Base-by-base conservation (phyloP, 106 monocot genomes). In the Dioscorea zingiberensis region DNA sequence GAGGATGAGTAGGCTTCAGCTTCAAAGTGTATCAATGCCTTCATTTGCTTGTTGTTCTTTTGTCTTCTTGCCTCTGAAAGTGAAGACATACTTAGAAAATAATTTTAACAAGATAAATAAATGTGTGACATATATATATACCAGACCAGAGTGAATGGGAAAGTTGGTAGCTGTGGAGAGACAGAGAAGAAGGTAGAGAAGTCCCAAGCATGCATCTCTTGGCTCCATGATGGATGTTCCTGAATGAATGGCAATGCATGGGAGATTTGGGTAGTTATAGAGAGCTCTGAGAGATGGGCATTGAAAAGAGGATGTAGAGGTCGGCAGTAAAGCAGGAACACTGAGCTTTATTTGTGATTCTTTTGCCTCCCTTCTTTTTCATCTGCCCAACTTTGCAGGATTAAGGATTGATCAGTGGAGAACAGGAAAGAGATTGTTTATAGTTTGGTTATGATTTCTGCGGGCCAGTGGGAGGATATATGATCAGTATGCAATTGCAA, bases 141-240 rank as follows among this genome's bases (percentile, higher is more conserved):
- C n/a, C n/a, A 60, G 54, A 84, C 84, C 84, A 57, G 72, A 76
- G 17, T 13, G 57, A 69, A 9, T 18, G 58, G 66, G 7, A 65
- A 76, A 73, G 21, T 30, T 59, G 27, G 75, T 32, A 55, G 68
- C 45, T 26, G 47, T 3, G 15, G 14, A 64, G 28, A 75, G 29
- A 56, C 26, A 68, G 54, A 80, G 44, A 38, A 38, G 38, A 4
- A 79, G 68, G 15, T 25, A 63, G 28, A 76, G 54, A 1, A 76
- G 21, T 3, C 69, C 44, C 54, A 49, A 58, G 58, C 6, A 72
- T 54, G 58, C 47, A 55, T 24, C 72, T 58, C 62, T 68, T 30
- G 65, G 58, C 53, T 68, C 76, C 67, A 66, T 64, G 38, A 38
- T 38, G 38, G 10, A 38, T 6, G 57, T n/a, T n/a, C n/a, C n/a